Evolutionary conservation across 345 rosid genomes (phyloP).

Genomic region (Hypericum androsaemum): DNA sequence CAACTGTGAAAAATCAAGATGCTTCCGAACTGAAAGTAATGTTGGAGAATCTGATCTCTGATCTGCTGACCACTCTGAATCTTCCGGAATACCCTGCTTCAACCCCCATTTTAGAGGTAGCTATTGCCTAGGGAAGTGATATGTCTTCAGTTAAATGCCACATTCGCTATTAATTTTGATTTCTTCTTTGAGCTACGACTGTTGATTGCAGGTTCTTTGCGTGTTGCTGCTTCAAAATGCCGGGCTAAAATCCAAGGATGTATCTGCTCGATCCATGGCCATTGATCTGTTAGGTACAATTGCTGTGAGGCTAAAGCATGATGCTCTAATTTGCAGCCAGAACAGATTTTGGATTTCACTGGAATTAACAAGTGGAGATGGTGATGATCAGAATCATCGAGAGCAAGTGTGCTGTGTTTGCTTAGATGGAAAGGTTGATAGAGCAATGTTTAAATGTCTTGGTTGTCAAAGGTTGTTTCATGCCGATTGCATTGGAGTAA

Average conservation of each 20-base stretch:
- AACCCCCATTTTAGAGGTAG: slow-evolving; percentile 87
- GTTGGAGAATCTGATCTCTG: slow-evolving; percentile 88
- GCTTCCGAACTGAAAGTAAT: slow-evolving; percentile 81
- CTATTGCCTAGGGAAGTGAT: too few species aligned
- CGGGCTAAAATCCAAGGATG: slow-evolving; percentile 89
- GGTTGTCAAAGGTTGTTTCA: slow-evolving; percentile 73
- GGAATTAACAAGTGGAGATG: slow-evolving; percentile 47
- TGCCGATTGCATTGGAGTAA: slow-evolving; percentile 81
- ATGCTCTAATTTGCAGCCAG: slow-evolving; percentile 48
- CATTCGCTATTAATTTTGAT: too few species aligned
- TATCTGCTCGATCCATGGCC: slow-evolving; percentile 83
- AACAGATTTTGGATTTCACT: slow-evolving; percentile 54
- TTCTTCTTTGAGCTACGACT: slow-evolving; percentile 1
- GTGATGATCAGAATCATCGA: slow-evolving; percentile 25
- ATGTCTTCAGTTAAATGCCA: too few species aligned
- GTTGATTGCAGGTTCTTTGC: slow-evolving; percentile 76
- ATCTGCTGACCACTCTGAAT: slow-evolving; percentile 80
- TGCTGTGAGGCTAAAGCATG: slow-evolving; percentile 86
- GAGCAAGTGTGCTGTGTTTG: slow-evolving; percentile 66
- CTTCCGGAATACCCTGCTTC: slow-evolving; percentile 95
- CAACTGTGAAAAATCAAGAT: slow-evolving; percentile 82
- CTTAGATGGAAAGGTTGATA: slow-evolving; percentile 52
- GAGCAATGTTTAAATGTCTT: slow-evolving; percentile 53
- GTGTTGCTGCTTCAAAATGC: slow-evolving; percentile 93
- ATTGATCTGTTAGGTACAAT: slow-evolving; percentile 89